Evolutionary conservation across 2,329 filamentous ascomycete genomes (phyloP), one percentile per base, ranked within the genome.

Genomic region (Fusarium albidum): DNA sequence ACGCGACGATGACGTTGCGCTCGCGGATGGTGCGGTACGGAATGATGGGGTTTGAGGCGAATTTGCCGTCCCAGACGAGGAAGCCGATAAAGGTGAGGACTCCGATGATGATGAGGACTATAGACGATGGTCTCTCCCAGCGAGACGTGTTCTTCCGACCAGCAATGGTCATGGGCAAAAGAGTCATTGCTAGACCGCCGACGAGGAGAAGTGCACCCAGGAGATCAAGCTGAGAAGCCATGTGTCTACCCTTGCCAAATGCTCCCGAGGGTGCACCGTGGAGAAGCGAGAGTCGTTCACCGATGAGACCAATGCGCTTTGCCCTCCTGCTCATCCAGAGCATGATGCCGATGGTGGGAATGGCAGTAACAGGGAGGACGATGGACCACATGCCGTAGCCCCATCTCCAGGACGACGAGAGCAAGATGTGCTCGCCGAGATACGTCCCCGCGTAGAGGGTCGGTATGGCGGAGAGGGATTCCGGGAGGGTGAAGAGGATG

Each of bases 371-470:
- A 0, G 59, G 59, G 0, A 63, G 14, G 0, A 62, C 29, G 2
- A 62, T 62, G 0, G 55, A 15, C 59, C 59, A 62, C 45, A 63
- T 62, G 1, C 59, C 59, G 0, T 60, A 62, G 0, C 59, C 59
- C 59, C 59, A 60, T 42, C 59, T 57, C 59, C 59, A 62, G 3
- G 37, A 33, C 0, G 59, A 60, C 1, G 42, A 18, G 0, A 57
- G 27, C 0, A 62, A 55, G 4, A 62, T 60, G 2, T 62, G 52
- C 6, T 62, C 59, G 3, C 59, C 59, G 1, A 62, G 35, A 5
- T 63, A 60, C n/a, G 59, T 63, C 39, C 59, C 59, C 1, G 28
- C 59, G 18, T 62, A 62, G 1, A 62, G 39, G 3, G 59, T 63
- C 0, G 59, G 59, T 11, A 62, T 62, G 1, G 59, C 59, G 0